Evolutionary conservation across 2,329 filamentous ascomycete species (phyloP), one percentile per base, ranked within the genome.

Genomic region (Nothophaeocryptopus gaeumannii): DNA sequence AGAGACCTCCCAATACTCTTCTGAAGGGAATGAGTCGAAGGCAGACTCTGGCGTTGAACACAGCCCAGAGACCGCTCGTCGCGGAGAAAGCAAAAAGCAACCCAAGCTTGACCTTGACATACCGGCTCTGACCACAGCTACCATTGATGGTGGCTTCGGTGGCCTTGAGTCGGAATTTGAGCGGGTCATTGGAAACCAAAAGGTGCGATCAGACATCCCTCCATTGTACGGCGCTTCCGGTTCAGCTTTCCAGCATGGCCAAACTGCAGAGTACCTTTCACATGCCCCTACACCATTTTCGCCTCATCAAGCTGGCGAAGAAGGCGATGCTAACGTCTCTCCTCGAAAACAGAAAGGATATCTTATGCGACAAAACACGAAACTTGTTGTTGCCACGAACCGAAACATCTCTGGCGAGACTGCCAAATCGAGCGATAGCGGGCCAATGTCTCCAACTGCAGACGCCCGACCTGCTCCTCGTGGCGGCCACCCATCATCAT

Each of bases 331-430:
- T 82, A 64, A 78, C 70, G 46, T 51, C 29, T 59, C 59, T 65
- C 64, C 73, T 62, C 76, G 71, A 60, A 78, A 78, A 83, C 87
- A 96, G 91, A 91, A 95, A 76, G 93, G 93, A 49, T 99, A 99
- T 67, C 79, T 97, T 39, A 99, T 97, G 92, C 85, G 93, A 64
- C 92, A 99, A 64, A 99, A 97, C 72, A 97, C 92, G 3, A 97
- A 97, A 71, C 81, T 99, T 46, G 89, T 99, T 43, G 84, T 95
- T 42, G 93, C 93, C n/a, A 95, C 85, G 67, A 84, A 78, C 65
- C 78, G 80, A 39, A 71, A 77, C 41, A 75, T 78, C 58, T 78
- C 78, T 51, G 57, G 56, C 44, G 59, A 63, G 33, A 64, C 63
- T 3, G 53, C 41, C 30, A 55, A 51, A n/a, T 58, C 58, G 10